Percentiles rank a stretch among this genome's conserved stretches.
Conservation (phyloP, 2,329 filamentous ascomycete species). For the Diaporthe sp. region DNA sequence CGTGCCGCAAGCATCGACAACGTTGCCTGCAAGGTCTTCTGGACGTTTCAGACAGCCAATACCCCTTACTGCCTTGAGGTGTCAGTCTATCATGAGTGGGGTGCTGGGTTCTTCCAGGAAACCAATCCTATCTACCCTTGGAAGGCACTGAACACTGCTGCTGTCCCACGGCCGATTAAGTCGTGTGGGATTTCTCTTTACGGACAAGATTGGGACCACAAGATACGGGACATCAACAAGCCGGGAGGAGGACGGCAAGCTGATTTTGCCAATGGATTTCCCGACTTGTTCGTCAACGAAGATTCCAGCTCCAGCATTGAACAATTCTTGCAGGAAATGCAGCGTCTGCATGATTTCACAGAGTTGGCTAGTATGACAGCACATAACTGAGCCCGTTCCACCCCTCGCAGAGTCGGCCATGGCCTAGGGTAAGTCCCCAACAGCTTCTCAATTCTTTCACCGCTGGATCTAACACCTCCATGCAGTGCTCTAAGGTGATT, state of each 20-base stretch:
- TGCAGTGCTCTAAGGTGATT: not conserved
- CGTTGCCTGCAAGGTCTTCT: slow-evolving; percentile 50
- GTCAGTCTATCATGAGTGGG: slow-evolving; percentile 52
- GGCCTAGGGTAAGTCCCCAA: not conserved
- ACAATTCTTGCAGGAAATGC: slow-evolving; percentile 30
- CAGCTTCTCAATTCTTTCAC: not conserved
- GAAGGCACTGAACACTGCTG: slow-evolving; percentile 27
- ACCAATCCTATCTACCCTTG: not conserved
- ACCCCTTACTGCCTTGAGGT: slow-evolving; percentile 53
- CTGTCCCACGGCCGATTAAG: slow-evolving; percentile 25
- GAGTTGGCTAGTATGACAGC: not conserved
- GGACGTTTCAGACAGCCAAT: slow-evolving; percentile 49
- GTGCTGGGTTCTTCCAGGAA: not conserved
- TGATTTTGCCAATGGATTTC: slow-evolving; percentile 23
- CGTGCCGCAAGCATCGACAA: slow-evolving; percentile 45
- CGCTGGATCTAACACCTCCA: not conserved
- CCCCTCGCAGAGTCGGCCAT: not conserved
- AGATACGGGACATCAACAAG: slow-evolving; percentile 42
- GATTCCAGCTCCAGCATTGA: not conserved
- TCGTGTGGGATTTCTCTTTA: slow-evolving; percentile 42
- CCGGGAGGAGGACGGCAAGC: slow-evolving; percentile 6
- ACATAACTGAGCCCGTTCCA: not conserved
- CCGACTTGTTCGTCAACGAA: slow-evolving; percentile 15
- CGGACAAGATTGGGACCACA: slow-evolving; percentile 39
- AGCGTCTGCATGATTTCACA: slow-evolving; percentile 31